Evolutionary conservation across 345 rosid species (phyloP).

Genomic region (Rhodamnia argentea): DNA sequence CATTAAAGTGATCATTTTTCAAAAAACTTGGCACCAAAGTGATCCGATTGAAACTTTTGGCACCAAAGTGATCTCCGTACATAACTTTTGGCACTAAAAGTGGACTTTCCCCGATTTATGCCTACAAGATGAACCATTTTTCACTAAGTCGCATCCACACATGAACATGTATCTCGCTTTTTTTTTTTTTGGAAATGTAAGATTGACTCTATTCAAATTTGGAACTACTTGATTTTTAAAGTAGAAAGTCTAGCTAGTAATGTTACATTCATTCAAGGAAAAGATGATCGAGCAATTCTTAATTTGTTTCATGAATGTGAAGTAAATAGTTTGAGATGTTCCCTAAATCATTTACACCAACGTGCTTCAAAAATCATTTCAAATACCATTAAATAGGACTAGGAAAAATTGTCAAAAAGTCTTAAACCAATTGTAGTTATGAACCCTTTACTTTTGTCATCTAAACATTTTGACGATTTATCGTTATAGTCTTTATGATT

Average conservation of each 20-base stretch:
- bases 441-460: no score
- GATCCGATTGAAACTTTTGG: no score
- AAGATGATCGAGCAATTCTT: background rate
- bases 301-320: background rate
- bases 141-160: background rate
- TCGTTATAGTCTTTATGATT: no score
- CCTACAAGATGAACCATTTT: background rate
- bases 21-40: no score
- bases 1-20: no score
- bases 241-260: background rate
- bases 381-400: no score
- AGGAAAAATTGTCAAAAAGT: no score
- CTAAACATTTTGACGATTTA: no score
- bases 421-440: no score
- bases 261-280: background rate
- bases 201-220: background rate
- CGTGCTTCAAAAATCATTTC: background rate
- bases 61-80: no score
- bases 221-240: background rate
- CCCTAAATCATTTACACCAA: background rate
- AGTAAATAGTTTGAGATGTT: background rate
- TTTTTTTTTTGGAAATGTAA: background rate
- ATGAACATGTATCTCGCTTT: background rate
- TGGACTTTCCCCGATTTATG: no score
- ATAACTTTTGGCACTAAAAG: no score